Percentiles rank a stretch among this genome's conserved stretches.
Conservation (phyloP, 2,329 filamentous ascomycete genomes). For the Aspergillus amoenus region DNA sequence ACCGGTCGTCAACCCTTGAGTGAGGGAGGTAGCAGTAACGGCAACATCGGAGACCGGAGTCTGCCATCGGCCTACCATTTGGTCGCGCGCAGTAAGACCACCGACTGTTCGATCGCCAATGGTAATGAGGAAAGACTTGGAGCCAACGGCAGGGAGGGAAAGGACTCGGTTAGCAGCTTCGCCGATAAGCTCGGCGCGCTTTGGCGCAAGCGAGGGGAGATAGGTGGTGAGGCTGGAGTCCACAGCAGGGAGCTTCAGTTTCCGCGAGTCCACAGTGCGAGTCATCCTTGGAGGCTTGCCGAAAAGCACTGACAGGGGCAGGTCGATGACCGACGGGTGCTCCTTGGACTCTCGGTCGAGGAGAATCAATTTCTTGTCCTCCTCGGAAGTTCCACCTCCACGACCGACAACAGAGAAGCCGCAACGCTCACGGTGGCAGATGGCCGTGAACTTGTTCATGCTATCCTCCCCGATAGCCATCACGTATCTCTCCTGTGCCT, state of each 20-base stretch:
- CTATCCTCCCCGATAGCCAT: conserved; percentile 78
- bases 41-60: conserved; percentile 91
- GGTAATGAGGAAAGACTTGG: conserved; percentile 95
- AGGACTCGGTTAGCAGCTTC: conserved; percentile 82
- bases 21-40: conserved; percentile 81
- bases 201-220: conserved; percentile 55
- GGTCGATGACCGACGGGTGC: conserved; percentile 76
- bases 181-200: conserved; percentile 48
- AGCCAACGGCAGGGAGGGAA: conserved; percentile 84
- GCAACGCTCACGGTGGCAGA: conserved; percentile 80
- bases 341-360: conserved; percentile 76
- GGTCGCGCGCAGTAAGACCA: conserved; percentile 82
- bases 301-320: conserved; percentile 86
- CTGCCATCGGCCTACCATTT: conserved; percentile 97
- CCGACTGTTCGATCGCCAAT: conserved; percentile 93
- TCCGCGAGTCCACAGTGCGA: conserved; percentile 68
- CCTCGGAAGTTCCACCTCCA: conserved; percentile 64
- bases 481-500: conserved; percentile 95
- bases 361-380: conserved; percentile 72
- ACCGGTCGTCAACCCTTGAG: conserved; percentile 70
- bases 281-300: conserved; percentile 83
- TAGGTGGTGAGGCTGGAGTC: conserved; percentile 71
- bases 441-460: conserved; percentile 68
- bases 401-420: conserved; percentile 88
- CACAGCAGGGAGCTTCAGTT: conserved; percentile 67